Percentiles rank a stretch among this genome's conserved stretches.
phyloP scores from a whole-genome alignment of 2,329 filamentous ascomycete species.

The Fusarium ambrosium region DNA sequence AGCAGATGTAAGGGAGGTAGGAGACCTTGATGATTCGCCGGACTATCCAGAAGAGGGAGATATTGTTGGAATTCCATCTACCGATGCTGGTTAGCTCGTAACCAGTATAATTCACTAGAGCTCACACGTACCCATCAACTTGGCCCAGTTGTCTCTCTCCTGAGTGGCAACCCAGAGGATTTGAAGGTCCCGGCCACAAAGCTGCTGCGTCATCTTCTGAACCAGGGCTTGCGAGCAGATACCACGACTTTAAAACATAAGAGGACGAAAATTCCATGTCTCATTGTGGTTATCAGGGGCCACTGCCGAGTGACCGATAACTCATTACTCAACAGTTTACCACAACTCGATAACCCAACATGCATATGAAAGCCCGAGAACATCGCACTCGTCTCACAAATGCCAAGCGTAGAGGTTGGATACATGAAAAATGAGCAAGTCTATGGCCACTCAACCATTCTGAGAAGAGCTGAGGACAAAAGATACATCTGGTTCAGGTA shows the following conservation, averaged over 20 bases:
- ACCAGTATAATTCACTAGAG: neutral
- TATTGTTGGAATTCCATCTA: neutral
- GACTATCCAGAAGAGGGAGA: neutral
- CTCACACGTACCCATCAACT: neutral
- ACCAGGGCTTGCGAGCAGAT: neutral
- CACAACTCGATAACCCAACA: neutral
- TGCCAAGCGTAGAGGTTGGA: too few relatives aligned
- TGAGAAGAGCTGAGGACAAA: too few relatives aligned
- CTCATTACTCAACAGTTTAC: neutral
- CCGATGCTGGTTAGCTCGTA: neutral
- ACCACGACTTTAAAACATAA: neutral
- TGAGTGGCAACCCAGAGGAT: neutral
- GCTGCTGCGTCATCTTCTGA: neutral
- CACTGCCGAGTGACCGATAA: neutral
- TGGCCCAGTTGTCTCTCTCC: neutral
- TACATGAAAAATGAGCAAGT: too few relatives aligned
- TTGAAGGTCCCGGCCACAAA: neutral
- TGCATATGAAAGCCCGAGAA: neutral
- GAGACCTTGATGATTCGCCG: neutral
- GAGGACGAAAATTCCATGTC: neutral
- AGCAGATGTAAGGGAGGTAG: neutral
- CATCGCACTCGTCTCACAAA: neutral
- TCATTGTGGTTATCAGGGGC: neutral
- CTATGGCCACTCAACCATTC: too few relatives aligned
- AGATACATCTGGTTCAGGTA: too few relatives aligned